Evolutionary conservation across 371 early-diverging fungal species (phyloP).

Genomic region (Chytridium lagenaria): DNA sequence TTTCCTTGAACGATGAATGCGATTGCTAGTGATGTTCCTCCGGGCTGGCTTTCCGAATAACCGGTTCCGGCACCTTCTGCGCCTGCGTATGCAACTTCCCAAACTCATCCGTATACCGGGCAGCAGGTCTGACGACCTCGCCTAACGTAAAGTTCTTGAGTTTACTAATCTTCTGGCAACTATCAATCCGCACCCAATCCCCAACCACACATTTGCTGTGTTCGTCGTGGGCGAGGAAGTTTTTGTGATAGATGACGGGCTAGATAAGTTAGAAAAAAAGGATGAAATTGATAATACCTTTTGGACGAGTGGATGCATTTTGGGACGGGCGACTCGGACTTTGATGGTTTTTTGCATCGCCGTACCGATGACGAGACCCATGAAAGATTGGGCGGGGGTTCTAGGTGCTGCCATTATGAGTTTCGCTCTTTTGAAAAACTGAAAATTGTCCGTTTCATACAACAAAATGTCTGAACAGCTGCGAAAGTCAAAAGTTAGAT

Average conservation of each 20-base stretch:
- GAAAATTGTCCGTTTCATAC: slow-evolving; percentile 11
- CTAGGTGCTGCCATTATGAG: not conserved
- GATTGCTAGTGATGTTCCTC: not conserved
- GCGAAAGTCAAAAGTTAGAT: too few relatives aligned
- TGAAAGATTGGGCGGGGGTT: slow-evolving; percentile 20
- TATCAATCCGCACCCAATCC: slow-evolving; percentile 91
- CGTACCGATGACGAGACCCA: slow-evolving; percentile 79
- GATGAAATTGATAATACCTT: slow-evolving; percentile 66
- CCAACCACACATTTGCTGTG: slow-evolving; percentile 83
- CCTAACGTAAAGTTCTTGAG: slow-evolving; percentile 87
- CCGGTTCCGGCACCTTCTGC: slow-evolving; percentile 7
- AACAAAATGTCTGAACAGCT: too few relatives aligned
- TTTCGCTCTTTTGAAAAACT: not conserved
- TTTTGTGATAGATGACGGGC: slow-evolving; percentile 76
- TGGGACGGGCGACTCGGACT: slow-evolving; percentile 79
- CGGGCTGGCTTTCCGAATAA: slow-evolving; percentile 1
- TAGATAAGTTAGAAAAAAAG: slow-evolving; percentile 21
- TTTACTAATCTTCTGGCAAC: slow-evolving; percentile 87
- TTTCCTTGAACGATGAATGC: too few relatives aligned
- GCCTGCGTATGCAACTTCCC: slow-evolving; percentile 53
- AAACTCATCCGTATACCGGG: slow-evolving; percentile 38
- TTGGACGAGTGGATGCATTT: slow-evolving; percentile 81
- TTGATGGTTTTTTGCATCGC: slow-evolving; percentile 90
- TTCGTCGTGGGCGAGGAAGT: slow-evolving; percentile 90
- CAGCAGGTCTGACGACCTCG: slow-evolving; percentile 71